Evolutionary conservation across 148 eudicot species (phyloP).

Genomic region (Rhododendron kiyosumense): DNA sequence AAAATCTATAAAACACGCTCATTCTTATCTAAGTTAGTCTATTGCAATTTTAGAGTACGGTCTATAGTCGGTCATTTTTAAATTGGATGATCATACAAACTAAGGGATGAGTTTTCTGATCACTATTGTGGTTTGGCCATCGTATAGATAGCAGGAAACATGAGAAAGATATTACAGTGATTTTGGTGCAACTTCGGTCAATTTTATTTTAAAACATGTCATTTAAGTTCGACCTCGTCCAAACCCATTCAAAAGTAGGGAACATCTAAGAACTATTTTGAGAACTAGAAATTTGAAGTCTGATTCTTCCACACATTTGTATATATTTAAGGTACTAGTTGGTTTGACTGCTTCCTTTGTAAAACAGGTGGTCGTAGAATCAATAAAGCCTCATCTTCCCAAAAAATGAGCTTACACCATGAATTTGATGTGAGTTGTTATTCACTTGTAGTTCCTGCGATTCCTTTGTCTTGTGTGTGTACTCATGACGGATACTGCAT

Average conservation of each 20-base stretch:
- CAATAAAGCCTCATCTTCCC: slow-evolving; percentile 62
- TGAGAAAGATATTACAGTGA: background rate
- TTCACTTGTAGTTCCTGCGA: background rate
- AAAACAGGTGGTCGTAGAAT: slow-evolving; percentile 86
- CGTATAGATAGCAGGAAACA: background rate
- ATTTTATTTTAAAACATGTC: background rate
- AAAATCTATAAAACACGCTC: background rate
- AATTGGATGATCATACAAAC: background rate
- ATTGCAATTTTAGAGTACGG: background rate
- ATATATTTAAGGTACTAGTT: background rate
- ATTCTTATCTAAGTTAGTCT: background rate
- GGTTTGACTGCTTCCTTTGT: background rate
- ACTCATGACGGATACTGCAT: background rate
- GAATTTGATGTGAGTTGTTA: background rate
- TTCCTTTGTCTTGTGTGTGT: background rate
- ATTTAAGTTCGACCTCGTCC: background rate
- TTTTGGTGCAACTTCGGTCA: background rate
- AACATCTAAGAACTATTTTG: background rate
- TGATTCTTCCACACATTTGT: background rate
- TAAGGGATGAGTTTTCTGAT: background rate
- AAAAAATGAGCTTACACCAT: slow-evolving; percentile 26
- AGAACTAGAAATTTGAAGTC: background rate
- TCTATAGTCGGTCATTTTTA: background rate
- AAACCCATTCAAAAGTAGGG: background rate
- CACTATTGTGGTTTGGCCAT: background rate